Evolutionary conservation across 345 rosid species (phyloP).

Genomic region (Lepidium sativum): DNA sequence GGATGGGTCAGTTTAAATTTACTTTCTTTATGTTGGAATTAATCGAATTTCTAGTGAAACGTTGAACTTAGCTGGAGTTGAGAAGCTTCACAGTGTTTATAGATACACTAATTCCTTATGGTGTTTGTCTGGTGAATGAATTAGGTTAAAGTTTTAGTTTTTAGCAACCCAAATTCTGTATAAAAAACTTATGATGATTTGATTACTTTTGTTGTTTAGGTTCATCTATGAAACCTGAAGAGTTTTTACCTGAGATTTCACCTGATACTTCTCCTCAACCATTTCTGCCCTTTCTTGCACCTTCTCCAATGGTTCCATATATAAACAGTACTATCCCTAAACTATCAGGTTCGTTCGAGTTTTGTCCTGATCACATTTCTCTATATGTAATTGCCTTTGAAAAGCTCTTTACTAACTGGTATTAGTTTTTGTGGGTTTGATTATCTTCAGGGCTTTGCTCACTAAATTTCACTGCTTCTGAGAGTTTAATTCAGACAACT

Average conservation of each 20-base stretch:
- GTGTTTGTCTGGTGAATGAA: not conserved
- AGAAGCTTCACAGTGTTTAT: not conserved
- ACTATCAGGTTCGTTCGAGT: slow-evolving; percentile 57
- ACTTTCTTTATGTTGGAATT: not conserved
- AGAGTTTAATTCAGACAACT: slow-evolving; percentile 66
- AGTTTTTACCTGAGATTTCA: slow-evolving; percentile 55
- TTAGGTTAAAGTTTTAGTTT: not conserved
- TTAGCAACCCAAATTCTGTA: not conserved
- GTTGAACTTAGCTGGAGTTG: not conserved
- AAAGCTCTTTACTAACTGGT: not conserved
- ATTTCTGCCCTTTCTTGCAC: slow-evolving; percentile 80
- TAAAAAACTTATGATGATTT: not conserved
- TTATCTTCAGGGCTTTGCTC: slow-evolving; percentile 51
- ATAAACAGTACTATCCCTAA: slow-evolving; percentile 61
- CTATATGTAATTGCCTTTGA: not conserved
- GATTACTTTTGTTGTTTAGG: slow-evolving; percentile 34
- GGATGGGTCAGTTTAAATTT: slow-evolving; percentile 22
- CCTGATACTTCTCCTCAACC: slow-evolving; percentile 76
- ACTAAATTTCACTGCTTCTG: slow-evolving; percentile 63
- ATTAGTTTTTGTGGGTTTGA: not conserved
- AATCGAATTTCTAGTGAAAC: not conserved
- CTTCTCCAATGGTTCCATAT: slow-evolving; percentile 80
- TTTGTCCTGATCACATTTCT: not conserved
- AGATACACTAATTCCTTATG: not conserved
- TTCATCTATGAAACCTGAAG: slow-evolving; percentile 32